Conservation (phyloP, 2,329 filamentous ascomycete species). For the Chaetoscypha palmicola region DNA sequence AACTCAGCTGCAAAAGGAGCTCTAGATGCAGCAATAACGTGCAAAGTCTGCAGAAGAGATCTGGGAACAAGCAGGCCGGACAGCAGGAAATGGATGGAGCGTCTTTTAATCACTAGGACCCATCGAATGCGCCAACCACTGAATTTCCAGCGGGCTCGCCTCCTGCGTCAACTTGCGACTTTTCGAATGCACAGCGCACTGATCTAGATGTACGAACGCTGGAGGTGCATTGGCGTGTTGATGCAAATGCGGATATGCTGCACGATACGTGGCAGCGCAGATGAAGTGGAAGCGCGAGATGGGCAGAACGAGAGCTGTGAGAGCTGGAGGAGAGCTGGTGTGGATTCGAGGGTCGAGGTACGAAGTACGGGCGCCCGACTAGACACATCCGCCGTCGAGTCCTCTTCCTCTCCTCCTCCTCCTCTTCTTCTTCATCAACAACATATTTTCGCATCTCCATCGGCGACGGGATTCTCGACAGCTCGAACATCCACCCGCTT, state of each 20-base stretch:
- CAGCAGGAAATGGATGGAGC: too few relatives aligned
- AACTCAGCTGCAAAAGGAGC: too few relatives aligned
- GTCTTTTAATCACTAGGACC: too few relatives aligned
- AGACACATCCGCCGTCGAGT: neutral
- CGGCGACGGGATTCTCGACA: neutral
- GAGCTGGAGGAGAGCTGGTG: neutral
- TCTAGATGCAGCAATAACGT: too few relatives aligned
- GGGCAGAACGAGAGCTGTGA: neutral
- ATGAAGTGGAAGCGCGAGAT: neutral
- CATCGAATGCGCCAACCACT: conserved; percentile 20
- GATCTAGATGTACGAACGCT: conserved; percentile 24
- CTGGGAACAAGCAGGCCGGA: conserved; percentile 6
- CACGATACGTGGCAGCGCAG: conserved; percentile 28
- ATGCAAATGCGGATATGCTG: conserved; percentile 18
- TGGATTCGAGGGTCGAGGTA: neutral
- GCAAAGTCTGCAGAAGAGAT: conserved; percentile 6
- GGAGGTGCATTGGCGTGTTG: conserved; percentile 26
- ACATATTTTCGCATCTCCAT: neutral
- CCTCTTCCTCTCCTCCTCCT: conserved; percentile 1
- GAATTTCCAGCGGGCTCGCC: conserved; percentile 16
- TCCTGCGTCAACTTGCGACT: conserved; percentile 13
- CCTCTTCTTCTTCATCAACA: neutral
- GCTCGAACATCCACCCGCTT: neutral
- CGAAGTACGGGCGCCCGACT: too few relatives aligned
- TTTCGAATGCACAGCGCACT: conserved; percentile 19